A percentile compares a stretch with the other conserved stretches of the same genome.
Evolutionary conservation across 106 monocot genomes (phyloP).

Genomic region (Hemerocallis citrina): DNA sequence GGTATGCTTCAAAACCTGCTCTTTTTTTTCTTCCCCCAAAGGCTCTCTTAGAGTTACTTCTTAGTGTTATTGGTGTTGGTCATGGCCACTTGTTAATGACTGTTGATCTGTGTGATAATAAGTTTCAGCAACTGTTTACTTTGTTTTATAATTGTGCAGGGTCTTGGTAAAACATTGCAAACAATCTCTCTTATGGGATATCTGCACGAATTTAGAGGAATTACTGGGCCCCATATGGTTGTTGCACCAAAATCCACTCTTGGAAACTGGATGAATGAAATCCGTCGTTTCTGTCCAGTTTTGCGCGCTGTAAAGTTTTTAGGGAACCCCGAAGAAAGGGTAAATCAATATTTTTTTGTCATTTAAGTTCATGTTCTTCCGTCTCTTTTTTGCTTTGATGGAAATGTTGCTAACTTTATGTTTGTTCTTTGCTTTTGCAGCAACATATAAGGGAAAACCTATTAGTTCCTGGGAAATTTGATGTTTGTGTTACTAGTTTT

Average conservation of each 20-base stretch:
- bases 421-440: conserved; percentile 17
- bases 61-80: not conserved
- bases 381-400: not conserved
- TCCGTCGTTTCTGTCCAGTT: conserved; percentile 79
- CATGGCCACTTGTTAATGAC: not conserved
- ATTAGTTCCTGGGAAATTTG: conserved; percentile 66
- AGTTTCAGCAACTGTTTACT: too few relatives aligned
- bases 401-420: not conserved
- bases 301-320: conserved; percentile 77
- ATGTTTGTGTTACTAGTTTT: conserved; percentile 68
- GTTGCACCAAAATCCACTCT: conserved; percentile 96
- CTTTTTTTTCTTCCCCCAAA: not conserved
- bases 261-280: conserved; percentile 97
- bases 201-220: conserved; percentile 85
- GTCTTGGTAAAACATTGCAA: conserved; percentile 97
- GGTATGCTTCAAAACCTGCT: conserved; percentile 20
- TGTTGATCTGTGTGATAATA: not conserved
- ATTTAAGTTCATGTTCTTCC: too few relatives aligned
- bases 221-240: conserved; percentile 96
- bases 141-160: conserved; percentile 23
- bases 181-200: conserved; percentile 89
- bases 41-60: not conserved
- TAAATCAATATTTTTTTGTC: conserved; percentile 7
- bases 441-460: conserved; percentile 51
- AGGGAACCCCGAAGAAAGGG: conserved; percentile 96